Base-by-base conservation (phyloP, 768 basidiomycete genomes). In the Hebeloma cylindrosporum region DNA sequence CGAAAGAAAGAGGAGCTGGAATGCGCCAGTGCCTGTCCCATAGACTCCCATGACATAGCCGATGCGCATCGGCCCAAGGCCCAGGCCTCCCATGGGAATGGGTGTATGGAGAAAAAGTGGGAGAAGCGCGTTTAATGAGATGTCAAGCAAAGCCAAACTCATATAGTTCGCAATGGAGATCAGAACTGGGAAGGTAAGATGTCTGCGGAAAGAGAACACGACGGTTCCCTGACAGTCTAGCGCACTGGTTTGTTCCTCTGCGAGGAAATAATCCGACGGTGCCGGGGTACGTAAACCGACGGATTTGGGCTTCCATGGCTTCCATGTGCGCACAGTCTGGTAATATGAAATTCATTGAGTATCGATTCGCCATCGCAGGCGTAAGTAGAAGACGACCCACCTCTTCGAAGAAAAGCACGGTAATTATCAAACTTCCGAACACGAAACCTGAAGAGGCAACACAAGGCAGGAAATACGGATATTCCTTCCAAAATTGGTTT, bases 91-190 rank as follows among this genome's bases (percentile, higher is more conserved):
- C 2, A 78, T 65, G 8, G 64, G 64, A 31, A 78, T 60, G 0
- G 87, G 83, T 0, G 82, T 86, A 9, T 83, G 75, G 47, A 76
- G 71, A 61, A 85, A 84, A 16, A 86, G 62, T 0, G 86, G 85
- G 16, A 79, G 76, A 9, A 87, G 59, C 6, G 80, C 74, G 34
- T 75, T 74, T 49, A 77, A 72, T 1, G 78, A 60, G 29, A 85
- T 78, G 45, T 86, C 53, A 25, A 60, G 42, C 10, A 83, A 58
- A 7, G 80, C 71, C 13, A 85, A 68, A 16, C 65, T 53, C 0
- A 69, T 74, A 56, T 84, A 85, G 53, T 84, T 84, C 7, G 64
- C 60, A 9, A 74, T 72, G 1, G 79, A 71, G 23, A 80, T 60
- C 22, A 82, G 53, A 1, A 85, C 79, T 16, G 60, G 70, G 2